These are phyloP conservation scores for Rhizopus microsporus DNA, from an alignment of 371 early-diverging fungal genomes.

Conservation along the genomic window DNA sequence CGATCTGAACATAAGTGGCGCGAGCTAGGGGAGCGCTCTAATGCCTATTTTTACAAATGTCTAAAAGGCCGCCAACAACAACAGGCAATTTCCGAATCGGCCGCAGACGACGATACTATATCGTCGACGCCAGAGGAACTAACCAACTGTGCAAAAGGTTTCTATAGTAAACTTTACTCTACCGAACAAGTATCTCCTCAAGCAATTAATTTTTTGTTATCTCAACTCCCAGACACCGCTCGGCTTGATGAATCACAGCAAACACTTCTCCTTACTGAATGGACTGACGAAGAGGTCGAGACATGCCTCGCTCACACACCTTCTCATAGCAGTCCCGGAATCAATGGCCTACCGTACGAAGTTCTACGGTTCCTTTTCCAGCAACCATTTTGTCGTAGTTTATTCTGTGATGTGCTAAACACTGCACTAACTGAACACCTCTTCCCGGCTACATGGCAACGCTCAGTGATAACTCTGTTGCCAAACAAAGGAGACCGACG, in stretches of 20 bases:
- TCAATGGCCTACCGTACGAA: slow-evolving; percentile 11
- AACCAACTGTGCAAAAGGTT: too few relatives aligned
- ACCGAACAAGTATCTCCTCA: not conserved
- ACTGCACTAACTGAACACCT: not conserved
- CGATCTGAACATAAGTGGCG: too few relatives aligned
- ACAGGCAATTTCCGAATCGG: too few relatives aligned
- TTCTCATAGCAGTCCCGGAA: slow-evolving; percentile 7
- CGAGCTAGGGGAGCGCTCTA: too few relatives aligned
- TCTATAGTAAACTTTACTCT: too few relatives aligned
- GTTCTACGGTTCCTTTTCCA: not conserved
- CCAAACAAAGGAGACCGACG: slow-evolving; percentile 5
- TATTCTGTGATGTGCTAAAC: not conserved
- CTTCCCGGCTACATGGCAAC: not conserved
- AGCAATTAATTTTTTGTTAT: slow-evolving; percentile 9
- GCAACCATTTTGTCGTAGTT: not conserved
- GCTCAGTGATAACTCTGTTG: not conserved
- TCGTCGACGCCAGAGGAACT: too few relatives aligned
- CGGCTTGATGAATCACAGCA: too few relatives aligned
- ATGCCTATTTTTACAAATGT: too few relatives aligned
- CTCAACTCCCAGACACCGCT: too few relatives aligned
- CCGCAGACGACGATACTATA: too few relatives aligned
- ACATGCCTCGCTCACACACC: not conserved
- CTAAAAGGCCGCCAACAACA: too few relatives aligned
- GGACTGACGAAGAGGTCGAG: not conserved
- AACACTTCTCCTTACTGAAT: too few relatives aligned